Percentiles rank a stretch among this genome's conserved stretches.
phyloP scores from a whole-genome alignment of 352 stramenopile genomes.

The Phytopythium oedochilum region DNA sequence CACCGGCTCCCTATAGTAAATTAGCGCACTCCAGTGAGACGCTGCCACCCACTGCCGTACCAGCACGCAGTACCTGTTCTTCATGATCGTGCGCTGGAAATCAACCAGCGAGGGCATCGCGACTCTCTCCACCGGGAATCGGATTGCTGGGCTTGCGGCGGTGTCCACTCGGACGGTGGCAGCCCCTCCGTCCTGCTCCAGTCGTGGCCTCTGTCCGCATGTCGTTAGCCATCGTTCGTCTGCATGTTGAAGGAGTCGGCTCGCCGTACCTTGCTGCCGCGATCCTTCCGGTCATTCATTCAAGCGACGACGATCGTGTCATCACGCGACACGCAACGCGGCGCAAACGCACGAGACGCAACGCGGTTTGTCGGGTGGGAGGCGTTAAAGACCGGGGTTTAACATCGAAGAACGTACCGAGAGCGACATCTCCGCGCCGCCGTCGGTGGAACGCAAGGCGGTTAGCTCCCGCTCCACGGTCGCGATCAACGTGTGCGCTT shows the following conservation, averaged over 20 bases:
- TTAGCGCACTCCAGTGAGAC: background rate
- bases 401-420: background rate
- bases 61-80: conserved; percentile 38
- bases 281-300: background rate
- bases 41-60: background rate
- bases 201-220: conserved; percentile 10
- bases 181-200: conserved; percentile 1
- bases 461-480: conserved; percentile 24
- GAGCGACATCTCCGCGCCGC: background rate
- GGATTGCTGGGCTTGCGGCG: conserved; percentile 5
- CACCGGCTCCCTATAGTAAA: conserved; percentile 38
- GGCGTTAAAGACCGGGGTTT: background rate
- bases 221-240: too few species aligned
- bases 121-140: conserved; percentile 38
- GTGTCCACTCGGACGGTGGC: background rate
- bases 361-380: background rate
- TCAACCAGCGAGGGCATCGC: conserved; percentile 48
- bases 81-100: conserved; percentile 54
- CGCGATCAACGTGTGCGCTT: conserved; percentile 47
- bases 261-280: conserved; percentile 24
- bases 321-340: conserved; percentile 18
- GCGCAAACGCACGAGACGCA: conserved; percentile 18
- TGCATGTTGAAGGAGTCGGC: background rate
- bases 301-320: background rate
- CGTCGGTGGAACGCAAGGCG: background rate